Percentiles rank a stretch among this genome's conserved stretches.
These are phyloP conservation scores for Kondoa malvinella DNA, from an alignment of 768 basidiomycete species.

Conservation along the genomic window DNA sequence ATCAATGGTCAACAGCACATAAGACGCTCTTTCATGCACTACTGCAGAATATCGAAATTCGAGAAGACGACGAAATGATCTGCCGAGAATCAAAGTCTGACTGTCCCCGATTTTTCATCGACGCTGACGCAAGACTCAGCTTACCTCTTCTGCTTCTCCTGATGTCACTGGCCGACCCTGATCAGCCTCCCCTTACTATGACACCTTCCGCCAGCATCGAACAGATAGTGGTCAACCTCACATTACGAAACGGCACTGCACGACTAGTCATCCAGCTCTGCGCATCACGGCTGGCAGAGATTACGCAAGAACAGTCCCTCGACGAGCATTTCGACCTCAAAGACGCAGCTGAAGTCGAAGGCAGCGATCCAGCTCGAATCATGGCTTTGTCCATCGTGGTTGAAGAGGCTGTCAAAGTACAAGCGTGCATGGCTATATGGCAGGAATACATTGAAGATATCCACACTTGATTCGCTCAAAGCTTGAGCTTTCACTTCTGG, in stretches of 20 bases:
- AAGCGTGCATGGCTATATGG: not conserved
- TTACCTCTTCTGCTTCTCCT: not conserved
- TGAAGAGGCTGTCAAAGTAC: not conserved
- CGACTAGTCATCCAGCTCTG: not conserved
- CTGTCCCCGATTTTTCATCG: not conserved
- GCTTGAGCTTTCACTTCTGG: too few species aligned
- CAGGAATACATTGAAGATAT: not conserved
- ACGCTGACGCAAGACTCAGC: not conserved
- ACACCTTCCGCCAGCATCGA: not conserved
- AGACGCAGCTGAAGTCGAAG: not conserved
- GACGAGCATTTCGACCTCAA: not conserved
- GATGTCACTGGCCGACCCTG: not conserved
- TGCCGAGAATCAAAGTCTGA: not conserved
- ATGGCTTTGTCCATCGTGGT: not conserved
- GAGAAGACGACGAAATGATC: not conserved
- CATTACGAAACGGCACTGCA: not conserved
- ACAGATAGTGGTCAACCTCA: not conserved
- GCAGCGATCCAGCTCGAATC: not conserved
- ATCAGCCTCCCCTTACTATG: not conserved
- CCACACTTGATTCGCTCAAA: not conserved
- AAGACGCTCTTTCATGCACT: not conserved
- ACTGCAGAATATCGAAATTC: not conserved
- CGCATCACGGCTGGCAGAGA: not conserved
- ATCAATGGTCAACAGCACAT: not conserved
- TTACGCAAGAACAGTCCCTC: not conserved